Conservation (phyloP, 129 eudicot genomes). For the Flaveria trinervia region DNA sequence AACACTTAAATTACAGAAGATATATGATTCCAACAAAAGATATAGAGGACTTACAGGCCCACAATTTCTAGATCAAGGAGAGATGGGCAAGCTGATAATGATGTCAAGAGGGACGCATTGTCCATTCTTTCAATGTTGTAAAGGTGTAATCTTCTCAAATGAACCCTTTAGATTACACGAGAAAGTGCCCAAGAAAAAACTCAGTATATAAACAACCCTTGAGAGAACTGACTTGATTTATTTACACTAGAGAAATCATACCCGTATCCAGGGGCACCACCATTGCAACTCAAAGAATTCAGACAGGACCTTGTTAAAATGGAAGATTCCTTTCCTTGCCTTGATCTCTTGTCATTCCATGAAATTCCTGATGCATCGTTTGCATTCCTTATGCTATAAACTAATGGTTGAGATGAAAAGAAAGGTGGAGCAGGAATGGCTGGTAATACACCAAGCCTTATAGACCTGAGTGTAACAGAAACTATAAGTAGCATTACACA, state of each 20-base stretch:
- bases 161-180: slow-evolving; percentile 46
- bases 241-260: slow-evolving; percentile 34
- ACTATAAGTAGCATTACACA: slow-evolving; percentile 11
- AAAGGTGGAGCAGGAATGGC: slow-evolving; percentile 52
- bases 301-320: slow-evolving; percentile 80
- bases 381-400: slow-evolving; percentile 69
- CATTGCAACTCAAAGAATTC: slow-evolving; percentile 55
- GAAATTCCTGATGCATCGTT: slow-evolving; percentile 67
- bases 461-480: slow-evolving; percentile 53
- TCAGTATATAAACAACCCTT: slow-evolving; percentile 10
- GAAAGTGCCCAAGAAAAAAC: neutral
- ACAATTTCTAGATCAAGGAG: slow-evolving; percentile 77
- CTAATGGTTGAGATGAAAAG: slow-evolving; percentile 64
- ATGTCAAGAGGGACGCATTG: slow-evolving; percentile 60
- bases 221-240: neutral
- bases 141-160: slow-evolving; percentile 69
- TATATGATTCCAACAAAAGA: slow-evolving; percentile 21
- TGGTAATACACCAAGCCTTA: slow-evolving; percentile 71
- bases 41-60: slow-evolving; percentile 78
- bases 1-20: neutral
- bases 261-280: slow-evolving; percentile 83
- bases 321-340: slow-evolving; percentile 77
- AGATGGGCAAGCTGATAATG: slow-evolving; percentile 73
- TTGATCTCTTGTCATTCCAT: slow-evolving; percentile 77
- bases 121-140: slow-evolving; percentile 85